Evolutionary conservation across 2,329 filamentous ascomycete genomes (phyloP).

Genomic region (Clonostachys rosea): DNA sequence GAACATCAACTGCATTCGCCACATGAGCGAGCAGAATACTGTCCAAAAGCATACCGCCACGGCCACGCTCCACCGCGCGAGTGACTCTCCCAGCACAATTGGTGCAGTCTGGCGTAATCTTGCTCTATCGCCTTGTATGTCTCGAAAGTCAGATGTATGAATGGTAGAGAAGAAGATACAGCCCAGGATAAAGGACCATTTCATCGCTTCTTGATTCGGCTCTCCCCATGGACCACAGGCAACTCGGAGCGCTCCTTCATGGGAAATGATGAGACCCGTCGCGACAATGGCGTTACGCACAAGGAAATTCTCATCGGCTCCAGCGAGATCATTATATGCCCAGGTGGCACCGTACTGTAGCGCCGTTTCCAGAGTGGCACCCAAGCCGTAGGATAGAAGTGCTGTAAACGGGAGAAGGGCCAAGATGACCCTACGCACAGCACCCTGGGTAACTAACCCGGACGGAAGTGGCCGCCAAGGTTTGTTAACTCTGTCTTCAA

Average conservation of each 20-base stretch:
- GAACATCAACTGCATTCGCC: neutral
- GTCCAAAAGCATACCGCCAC: constrained; percentile 3
- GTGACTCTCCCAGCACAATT: constrained; percentile 3
- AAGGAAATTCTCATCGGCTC: constrained; percentile 6
- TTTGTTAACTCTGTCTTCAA: constrained; percentile 32
- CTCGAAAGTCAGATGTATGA: constrained; percentile 11
- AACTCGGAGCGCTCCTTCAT: constrained; percentile 4
- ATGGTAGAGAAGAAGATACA: constrained; percentile 12
- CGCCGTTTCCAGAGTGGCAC: constrained; percentile 11
- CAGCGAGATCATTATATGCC: constrained; percentile 28
- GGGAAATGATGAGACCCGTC: constrained; percentile 6
- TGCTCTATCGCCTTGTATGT: constrained; percentile 8
- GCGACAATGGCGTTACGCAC: constrained; percentile 14
- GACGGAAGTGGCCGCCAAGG: constrained; percentile 19
- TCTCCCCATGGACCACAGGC: neutral
- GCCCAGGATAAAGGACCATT: constrained; percentile 6
- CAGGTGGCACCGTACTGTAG: constrained; percentile 21
- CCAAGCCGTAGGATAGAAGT: constrained; percentile 8
- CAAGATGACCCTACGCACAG: constrained; percentile 3
- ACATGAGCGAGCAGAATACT: constrained; percentile 3
- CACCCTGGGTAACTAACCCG: constrained; percentile 2
- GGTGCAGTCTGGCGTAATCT: constrained; percentile 7
- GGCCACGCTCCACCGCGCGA: constrained; percentile 4
- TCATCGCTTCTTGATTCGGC: too few relatives aligned
- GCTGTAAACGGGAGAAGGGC: constrained; percentile 9